Conservation (phyloP, 768 basidiomycete species). For the Gymnopilus junonius region DNA sequence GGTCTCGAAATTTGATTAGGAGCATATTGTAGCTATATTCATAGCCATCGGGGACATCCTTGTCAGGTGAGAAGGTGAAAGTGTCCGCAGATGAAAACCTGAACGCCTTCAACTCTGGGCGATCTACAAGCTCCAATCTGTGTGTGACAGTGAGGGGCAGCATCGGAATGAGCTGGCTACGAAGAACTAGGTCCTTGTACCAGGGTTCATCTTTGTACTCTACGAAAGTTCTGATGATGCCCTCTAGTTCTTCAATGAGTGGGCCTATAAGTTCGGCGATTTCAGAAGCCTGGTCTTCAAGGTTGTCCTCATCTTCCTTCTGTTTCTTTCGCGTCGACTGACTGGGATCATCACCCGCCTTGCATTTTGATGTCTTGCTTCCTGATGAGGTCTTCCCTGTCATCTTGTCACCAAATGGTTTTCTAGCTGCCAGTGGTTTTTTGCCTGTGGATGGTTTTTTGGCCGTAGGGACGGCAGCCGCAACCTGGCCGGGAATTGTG, state of each 20-base stretch:
- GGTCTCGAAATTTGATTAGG: neutral
- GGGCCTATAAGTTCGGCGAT: neutral
- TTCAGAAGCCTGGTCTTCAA: neutral
- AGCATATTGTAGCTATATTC: neutral
- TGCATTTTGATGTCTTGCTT: neutral
- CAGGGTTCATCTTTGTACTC: neutral
- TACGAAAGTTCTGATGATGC: neutral
- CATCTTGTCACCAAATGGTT: neutral
- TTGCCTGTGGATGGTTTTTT: neutral
- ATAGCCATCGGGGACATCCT: neutral
- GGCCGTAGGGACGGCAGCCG: neutral
- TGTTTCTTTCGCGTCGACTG: neutral
- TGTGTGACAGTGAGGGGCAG: neutral
- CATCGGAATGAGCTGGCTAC: neutral
- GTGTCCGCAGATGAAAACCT: neutral
- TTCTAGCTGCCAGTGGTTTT: neutral
- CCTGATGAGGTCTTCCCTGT: neutral
- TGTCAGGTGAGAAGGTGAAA: neutral
- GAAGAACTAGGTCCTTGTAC: neutral
- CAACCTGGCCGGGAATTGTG: neutral
- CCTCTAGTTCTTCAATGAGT: neutral
- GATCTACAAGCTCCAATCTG: neutral
- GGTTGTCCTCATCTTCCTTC: neutral
- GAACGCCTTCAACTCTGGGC: neutral
- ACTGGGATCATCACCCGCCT: neutral